Conservation (phyloP, 169 alveolate genomes). For the Eimeria acervulina region DNA sequence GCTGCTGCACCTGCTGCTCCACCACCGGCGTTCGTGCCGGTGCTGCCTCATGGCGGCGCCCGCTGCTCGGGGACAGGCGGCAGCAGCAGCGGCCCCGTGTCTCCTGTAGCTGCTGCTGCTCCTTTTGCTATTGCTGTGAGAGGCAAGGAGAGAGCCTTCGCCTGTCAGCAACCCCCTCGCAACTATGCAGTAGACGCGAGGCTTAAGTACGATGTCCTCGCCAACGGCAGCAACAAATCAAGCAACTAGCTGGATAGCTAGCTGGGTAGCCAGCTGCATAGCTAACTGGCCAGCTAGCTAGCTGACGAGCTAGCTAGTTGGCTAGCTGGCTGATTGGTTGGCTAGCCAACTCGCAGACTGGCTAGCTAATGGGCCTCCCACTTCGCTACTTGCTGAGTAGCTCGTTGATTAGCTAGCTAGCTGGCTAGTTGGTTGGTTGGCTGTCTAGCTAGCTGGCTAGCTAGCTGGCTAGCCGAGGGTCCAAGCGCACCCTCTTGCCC, state of each 20-base stretch:
- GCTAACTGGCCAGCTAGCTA: no score
- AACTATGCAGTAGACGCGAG: conserved; percentile 1
- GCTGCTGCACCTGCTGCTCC: background rate
- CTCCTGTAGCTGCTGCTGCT: conserved; percentile 21
- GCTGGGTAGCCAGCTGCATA: background rate
- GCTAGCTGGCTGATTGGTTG: no score
- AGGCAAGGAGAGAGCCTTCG: conserved; percentile 5
- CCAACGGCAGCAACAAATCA: background rate
- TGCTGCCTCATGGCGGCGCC: background rate
- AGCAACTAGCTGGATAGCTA: background rate
- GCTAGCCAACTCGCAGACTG: no score
- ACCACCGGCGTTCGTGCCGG: background rate
- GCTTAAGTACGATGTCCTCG: conserved; percentile 4
- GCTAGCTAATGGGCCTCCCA: no score
- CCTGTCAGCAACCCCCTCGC: conserved; percentile 5
- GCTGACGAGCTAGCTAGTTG: no score
- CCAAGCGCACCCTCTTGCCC: background rate
- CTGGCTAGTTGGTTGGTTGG: no score
- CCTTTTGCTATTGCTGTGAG: background rate
- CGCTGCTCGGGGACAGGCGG: conserved; percentile 20
- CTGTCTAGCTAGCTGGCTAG: no score
- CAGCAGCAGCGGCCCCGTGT: conserved; percentile 28
- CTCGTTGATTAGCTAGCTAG: no score
- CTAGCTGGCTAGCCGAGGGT: background rate
- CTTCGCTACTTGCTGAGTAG: no score